Conservation (phyloP, 495 filamentous ascomycete genomes). For the Xylaria grammica region DNA sequence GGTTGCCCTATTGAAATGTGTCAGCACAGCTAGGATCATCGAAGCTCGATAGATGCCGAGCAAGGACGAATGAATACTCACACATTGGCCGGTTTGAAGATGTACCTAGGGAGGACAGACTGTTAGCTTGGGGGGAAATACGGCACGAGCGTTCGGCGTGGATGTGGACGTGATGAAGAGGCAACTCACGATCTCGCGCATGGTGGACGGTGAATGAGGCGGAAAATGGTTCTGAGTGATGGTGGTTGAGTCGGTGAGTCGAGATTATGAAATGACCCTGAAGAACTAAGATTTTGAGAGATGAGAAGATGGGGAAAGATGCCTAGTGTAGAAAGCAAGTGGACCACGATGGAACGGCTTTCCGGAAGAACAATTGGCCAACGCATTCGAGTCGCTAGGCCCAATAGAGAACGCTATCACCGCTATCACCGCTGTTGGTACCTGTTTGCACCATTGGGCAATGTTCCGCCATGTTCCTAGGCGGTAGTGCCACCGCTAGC, state of each 20-base stretch:
- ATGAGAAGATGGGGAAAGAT: background rate
- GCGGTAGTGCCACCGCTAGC: too few relatives aligned
- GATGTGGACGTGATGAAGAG: too few relatives aligned
- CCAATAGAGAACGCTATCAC: too few relatives aligned
- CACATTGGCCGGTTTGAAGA: constrained; percentile 97
- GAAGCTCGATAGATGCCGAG: constrained; percentile 31
- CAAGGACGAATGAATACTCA: constrained; percentile 58
- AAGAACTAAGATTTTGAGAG: background rate
- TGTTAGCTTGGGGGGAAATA: constrained; percentile 14
- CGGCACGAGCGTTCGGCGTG: background rate
- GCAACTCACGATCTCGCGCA: constrained; percentile 18
- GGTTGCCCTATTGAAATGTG: constrained; percentile 77
- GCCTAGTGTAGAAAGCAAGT: too few relatives aligned
- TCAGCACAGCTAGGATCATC: constrained; percentile 25
- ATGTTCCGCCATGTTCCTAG: too few relatives aligned
- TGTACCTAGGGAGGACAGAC: constrained; percentile 70
- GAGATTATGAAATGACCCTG: background rate
- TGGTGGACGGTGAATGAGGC: background rate
- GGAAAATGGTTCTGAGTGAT: background rate
- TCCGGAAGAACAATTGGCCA: too few relatives aligned
- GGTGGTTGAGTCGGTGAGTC: background rate
- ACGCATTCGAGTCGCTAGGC: too few relatives aligned
- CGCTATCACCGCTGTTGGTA: too few relatives aligned
- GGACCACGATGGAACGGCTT: too few relatives aligned
- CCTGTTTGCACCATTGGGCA: too few relatives aligned